Evolutionary conservation across 495 filamentous ascomycete genomes (phyloP), one percentile per base, ranked within the genome.

Genomic region (Tuber umbilicatum): DNA sequence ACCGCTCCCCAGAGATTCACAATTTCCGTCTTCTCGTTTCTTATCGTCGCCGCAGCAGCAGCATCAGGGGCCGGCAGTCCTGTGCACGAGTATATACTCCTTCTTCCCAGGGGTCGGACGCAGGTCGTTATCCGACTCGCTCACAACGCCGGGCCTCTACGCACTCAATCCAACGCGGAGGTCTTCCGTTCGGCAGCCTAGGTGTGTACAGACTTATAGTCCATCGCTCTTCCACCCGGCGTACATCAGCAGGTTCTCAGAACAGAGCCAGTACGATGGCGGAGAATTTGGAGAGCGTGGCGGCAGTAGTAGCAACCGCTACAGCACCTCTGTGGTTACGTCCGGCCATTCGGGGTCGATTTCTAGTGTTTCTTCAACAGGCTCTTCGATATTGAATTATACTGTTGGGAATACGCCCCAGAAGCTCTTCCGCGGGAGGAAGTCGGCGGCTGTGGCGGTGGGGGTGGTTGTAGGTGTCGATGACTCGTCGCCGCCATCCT

Each of bases 301-400:
- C 2, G 23, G 12, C 3, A 40, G 3, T 39, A 19, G 40, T 45
- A 19, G 40, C 38, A 64, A 45, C 10, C 68, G 55, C 16, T 38
- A 27, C 17, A 78, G 71, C 14, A 38, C 70, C 21, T 64, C 45
- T n/a, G 27, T 69, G 41, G 47, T 70, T 41, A 60, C 27, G 6
- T 41, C 77, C n/a, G 39, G 77, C 45, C 69, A 78, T 40, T 43
- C 75, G 35, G 75, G 37, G 27, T 78, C 75, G 0, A 78, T 79
- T 17, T 79, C 77, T 31, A 79, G 77, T 17, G 72, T 79, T 70
- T 78, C 75, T 17, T 79, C 77, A 21, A 79, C 75, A 17, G 50
- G 71, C 4, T 79, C 77, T 19, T 79, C 77, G 27, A 78, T 79
- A 42, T 41, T 79, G 39, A 73, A 79, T 31, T 79, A 78, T 71